phyloP scores from a whole-genome alignment of 225 moss, liverwort and hornwort species.

The Asterella californica region DNA sequence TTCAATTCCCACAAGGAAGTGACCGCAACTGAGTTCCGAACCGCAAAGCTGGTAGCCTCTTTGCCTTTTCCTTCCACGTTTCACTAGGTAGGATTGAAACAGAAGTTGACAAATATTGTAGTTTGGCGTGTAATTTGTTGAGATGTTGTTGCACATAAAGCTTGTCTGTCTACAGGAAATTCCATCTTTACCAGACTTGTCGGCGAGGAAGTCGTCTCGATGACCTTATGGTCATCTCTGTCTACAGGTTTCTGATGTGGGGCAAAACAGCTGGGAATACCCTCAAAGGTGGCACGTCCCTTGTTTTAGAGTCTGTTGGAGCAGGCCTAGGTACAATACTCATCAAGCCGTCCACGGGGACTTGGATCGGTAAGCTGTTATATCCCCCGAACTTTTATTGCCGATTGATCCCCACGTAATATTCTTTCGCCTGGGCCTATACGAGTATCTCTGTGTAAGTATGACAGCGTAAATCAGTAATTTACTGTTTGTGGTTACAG shows the following conservation, averaged over 20 bases:
- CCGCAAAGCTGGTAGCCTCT: no score
- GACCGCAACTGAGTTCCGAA: no score
- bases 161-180: not conserved
- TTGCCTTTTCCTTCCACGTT: not conserved
- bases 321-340: slow-evolving; percentile 88
- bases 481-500: not conserved
- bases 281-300: slow-evolving; percentile 82
- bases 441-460: not conserved
- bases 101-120: not conserved
- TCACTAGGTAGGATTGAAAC: not conserved
- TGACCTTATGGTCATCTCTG: no score
- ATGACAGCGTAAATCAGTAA: not conserved
- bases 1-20: no score
- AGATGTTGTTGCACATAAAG: not conserved
- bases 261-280: slow-evolving; percentile 66
- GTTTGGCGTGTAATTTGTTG: not conserved
- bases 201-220: no score
- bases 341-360: slow-evolving; percentile 92
- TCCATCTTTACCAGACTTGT: not conserved
- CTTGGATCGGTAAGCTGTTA: slow-evolving; percentile 76
- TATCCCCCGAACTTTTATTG: no score
- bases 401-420: not conserved
- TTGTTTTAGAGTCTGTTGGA: slow-evolving; percentile 75
- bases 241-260: no score
- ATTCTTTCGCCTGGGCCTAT: not conserved